Base-by-base conservation (phyloP, 2,329 filamentous ascomycete species). In the Paraphoma sp. region DNA sequence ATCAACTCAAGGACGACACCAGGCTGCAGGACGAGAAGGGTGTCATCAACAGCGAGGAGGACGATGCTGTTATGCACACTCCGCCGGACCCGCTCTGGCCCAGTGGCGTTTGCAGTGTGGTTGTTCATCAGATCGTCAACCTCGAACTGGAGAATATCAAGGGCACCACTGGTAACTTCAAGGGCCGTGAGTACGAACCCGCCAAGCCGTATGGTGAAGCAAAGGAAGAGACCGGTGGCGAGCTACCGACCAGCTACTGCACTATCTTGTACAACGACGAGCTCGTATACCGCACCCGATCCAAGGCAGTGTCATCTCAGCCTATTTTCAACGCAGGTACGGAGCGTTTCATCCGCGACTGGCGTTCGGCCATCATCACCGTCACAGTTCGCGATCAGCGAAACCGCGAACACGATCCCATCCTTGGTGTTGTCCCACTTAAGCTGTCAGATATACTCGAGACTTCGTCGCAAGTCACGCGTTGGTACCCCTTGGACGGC, bases 271-370 rank as follows among this genome's bases (percentile, higher is more conserved):
- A 91, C 75, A 97, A 97, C 65, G 94, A 98, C 69, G 88, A 96
- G 68, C 78, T 97, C 65, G 83, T 93, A 16, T 98, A 97, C 81
- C 93, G 94, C 71, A 98, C 94, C n/a, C 87, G 95, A 70, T 87
- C 92, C 36, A 98, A 99, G 81, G 93, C 93, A 4, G 90, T 96
- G 7, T 96, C 91, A 36, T 96, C 92, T 50, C 93, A 96, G 74
- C 95, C 95, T 1, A 97, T 98, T 62, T 98, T 97, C 84, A 97
- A 98, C 67, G 93, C 95, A 3, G 94, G 94, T 57, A 97, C 93
- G 0, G 95, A 99, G 72, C 87, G 90, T 11, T 98, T 98, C 68
- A 81, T 98, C 30, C 89, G 94, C 18, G 94, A 99, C 72, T 99
- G 95, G 95, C 86, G 92, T 61, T 95, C 91, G 16, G 85, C 86